phyloP scores from a whole-genome alignment of 306 rosid genomes.

The Quercus wislizeni region DNA sequence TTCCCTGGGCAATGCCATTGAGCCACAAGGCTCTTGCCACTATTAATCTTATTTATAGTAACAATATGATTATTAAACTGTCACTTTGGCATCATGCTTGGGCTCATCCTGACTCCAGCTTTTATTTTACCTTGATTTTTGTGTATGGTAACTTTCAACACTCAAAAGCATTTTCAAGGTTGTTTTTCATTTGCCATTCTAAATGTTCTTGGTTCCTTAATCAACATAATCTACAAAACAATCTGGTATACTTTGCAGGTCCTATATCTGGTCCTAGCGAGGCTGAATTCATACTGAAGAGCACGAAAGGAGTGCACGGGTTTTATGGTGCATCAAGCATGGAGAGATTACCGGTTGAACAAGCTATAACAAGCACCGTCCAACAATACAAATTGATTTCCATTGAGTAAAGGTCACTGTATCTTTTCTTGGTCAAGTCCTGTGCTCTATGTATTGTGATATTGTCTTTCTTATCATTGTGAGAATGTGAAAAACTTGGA shows the following conservation, averaged over 20 bases:
- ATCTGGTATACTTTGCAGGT: constrained; percentile 48
- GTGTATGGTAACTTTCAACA: neutral
- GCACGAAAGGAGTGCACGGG: constrained; percentile 83
- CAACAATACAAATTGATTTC: constrained; percentile 75
- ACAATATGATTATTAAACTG: neutral
- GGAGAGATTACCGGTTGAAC: constrained; percentile 94
- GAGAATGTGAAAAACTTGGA: constrained; percentile 14
- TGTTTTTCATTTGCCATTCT: neutral
- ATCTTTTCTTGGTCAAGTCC: constrained; percentile 21
- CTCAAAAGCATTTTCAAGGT: neutral
- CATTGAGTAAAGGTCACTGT: constrained; percentile 36
- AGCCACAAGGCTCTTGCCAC: no score
- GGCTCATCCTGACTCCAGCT: neutral
- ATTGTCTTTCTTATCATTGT: neutral
- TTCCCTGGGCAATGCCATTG: no score
- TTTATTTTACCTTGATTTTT: neutral
- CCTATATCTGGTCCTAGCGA: constrained; percentile 87
- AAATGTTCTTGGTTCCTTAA: constrained; percentile 6
- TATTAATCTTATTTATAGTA: neutral
- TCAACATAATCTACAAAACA: constrained; percentile 6
- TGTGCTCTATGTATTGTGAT: constrained; percentile 16
- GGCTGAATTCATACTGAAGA: constrained; percentile 79
- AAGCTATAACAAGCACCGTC: constrained; percentile 77
- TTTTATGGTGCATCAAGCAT: constrained; percentile 95
- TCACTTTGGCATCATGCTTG: neutral